Conservation (phyloP, 1,284 basidiomycete species). For the Ustilago trichophora region DNA sequence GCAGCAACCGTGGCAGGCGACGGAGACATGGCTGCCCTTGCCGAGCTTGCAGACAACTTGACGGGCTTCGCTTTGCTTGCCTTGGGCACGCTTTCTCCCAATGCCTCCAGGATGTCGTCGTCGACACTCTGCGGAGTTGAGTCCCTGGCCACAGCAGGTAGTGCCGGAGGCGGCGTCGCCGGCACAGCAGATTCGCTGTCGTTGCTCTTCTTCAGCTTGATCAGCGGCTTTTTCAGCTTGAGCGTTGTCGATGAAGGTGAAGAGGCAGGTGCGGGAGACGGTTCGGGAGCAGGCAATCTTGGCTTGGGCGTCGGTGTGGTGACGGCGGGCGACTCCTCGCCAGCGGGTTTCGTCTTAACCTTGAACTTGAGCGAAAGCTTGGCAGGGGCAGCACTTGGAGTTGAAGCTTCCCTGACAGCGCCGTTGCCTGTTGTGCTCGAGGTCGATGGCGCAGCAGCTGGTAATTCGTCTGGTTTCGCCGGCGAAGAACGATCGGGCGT, state of each 20-base stretch:
- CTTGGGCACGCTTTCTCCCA: constrained; percentile 41
- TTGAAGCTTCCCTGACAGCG: constrained; percentile 16
- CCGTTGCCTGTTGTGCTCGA: neutral
- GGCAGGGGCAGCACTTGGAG: constrained; percentile 16
- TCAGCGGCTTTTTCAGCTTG: constrained; percentile 47
- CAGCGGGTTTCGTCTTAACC: constrained; percentile 28
- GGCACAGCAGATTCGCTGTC: constrained; percentile 14
- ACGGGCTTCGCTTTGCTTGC: constrained; percentile 25
- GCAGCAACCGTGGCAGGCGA: constrained; percentile 4
- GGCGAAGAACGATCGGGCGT: constrained; percentile 30
- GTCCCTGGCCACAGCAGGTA: constrained; percentile 1
- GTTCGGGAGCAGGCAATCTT: neutral
- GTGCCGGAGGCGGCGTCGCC: constrained; percentile 6
- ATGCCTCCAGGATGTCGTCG: constrained; percentile 39
- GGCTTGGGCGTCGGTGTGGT: constrained; percentile 26
- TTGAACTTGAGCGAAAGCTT: constrained; percentile 45
- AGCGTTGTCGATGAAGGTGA: constrained; percentile 13
- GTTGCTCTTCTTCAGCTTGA: constrained; percentile 44
- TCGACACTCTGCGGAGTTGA: constrained; percentile 28
- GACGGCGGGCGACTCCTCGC: constrained; percentile 21
- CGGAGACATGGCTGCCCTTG: constrained; percentile 12
- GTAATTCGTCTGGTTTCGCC: constrained; percentile 12
- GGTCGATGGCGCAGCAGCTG: neutral
- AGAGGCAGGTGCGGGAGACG: constrained; percentile 6
- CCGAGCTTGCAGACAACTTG: constrained; percentile 2